These are phyloP conservation scores for Parachaetomium inaequale DNA, from an alignment of 495 filamentous ascomycete genomes.

Conservation along the genomic window DNA sequence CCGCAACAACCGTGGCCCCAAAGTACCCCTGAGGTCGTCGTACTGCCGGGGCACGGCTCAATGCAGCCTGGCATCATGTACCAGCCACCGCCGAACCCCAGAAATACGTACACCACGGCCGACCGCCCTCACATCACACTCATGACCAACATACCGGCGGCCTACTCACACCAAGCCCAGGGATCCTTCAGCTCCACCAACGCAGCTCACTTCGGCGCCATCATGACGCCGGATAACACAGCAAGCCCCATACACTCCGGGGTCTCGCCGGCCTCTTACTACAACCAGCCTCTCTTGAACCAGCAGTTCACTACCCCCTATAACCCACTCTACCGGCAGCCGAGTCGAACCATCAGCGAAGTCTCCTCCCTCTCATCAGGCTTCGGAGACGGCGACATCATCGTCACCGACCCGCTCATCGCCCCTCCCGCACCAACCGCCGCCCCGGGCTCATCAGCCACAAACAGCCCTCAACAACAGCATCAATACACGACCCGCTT, in stretches of 20 bases:
- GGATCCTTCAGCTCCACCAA: constrained; percentile 35
- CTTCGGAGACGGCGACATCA: constrained; percentile 51
- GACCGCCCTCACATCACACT: constrained; percentile 6
- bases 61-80: background rate
- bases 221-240: constrained; percentile 19
- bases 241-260: constrained; percentile 30
- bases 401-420: constrained; percentile 27
- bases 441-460: constrained; percentile 1
- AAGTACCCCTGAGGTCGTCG: background rate
- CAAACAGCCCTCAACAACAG: background rate
- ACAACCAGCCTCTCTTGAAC: constrained; percentile 38
- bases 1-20: constrained; percentile 8
- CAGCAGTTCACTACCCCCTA: constrained; percentile 37
- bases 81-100: background rate
- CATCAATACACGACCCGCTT: constrained; percentile 29
- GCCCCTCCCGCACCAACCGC: constrained; percentile 19
- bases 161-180: constrained; percentile 20
- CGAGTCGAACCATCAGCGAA: constrained; percentile 34
- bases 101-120: background rate
- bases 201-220: constrained; percentile 30
- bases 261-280: constrained; percentile 30
- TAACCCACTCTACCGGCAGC: constrained; percentile 31
- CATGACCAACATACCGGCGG: constrained; percentile 6
- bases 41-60: background rate
- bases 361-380: constrained; percentile 53